Evolutionary conservation across 805 yeast species (phyloP), one percentile per base, ranked within the genome.

Genomic region (Yamadazyma sp.): DNA sequence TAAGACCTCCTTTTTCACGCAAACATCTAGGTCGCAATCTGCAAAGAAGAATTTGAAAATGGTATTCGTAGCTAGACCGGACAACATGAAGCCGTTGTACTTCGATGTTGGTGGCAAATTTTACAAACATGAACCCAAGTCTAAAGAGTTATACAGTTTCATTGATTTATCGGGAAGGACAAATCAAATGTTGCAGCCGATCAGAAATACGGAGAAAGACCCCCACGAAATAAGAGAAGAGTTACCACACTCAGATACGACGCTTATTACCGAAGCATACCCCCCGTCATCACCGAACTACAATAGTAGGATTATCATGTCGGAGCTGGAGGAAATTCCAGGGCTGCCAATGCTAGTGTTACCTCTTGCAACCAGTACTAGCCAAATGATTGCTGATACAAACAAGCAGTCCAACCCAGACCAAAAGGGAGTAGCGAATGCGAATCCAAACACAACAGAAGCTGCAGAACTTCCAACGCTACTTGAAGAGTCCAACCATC

Each of bases 1-100:
- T 32, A 53, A 52, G 25, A 24, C 51, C 2, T 37, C 28, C 5
- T 14, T 27, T n/a, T 15, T 18, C 12, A 15, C 13, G 9, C 15
- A 13, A 6, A 11, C 14, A 13, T 19, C 20, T 13, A 10, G 14
- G 15, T 27, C 20, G 7, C 15, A 28, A 9, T 20, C 16, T 18
- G 37, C 12, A 6, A 25, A 25, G 11, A 24, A 24, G 12, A 30
- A 35, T 9, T 30, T 29, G 14, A 37, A 37, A 14, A 4, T 40
- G 20, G 29, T 42, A 6, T 30, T 35, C 23, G 33, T n/a, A n/a
- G 38, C 38, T 14, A 19, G 15, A 16, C 28, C 28, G 8, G 38
- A 35, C 4, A 26, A 18, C 12, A 12, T n/a, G 7, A 15, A 17
- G 6, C 37, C 37, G 7, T 20, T 35, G 14, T 35, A 35, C 13